Evolutionary conservation across 345 rosid genomes (phyloP).

Genomic region (Brassica carinata): DNA sequence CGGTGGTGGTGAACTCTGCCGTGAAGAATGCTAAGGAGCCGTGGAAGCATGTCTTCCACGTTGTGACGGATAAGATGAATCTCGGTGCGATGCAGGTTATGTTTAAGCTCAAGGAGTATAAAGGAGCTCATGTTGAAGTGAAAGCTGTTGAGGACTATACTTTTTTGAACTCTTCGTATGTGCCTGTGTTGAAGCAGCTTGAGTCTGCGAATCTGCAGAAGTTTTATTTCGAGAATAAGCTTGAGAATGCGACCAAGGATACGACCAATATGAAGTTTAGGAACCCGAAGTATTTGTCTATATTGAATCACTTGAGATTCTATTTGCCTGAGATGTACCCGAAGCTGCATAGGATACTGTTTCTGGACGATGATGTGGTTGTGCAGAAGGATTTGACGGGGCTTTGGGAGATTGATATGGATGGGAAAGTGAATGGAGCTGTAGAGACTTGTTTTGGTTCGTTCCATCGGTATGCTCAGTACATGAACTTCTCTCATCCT

Average conservation of each 20-base stretch:
- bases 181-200: conserved; percentile 84
- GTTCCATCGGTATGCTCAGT: conserved; percentile 93
- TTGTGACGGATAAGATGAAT: conserved; percentile 98
- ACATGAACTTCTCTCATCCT: conserved; percentile 98
- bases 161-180: conserved; percentile 91
- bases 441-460: conserved; percentile 98
- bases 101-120: conserved; percentile 89
- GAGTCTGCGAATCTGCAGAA: conserved; percentile 88
- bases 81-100: conserved; percentile 99
- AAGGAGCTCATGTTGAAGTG: conserved; percentile 91
- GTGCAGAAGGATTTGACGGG: conserved; percentile 97
- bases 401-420: conserved; percentile 95
- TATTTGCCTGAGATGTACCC: conserved; percentile 98
- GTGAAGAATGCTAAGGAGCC: conserved; percentile 96
- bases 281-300: conserved; percentile 93
- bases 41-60: conserved; percentile 90
- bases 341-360: conserved; percentile 78
- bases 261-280: conserved; percentile 95
- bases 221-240: conserved; percentile 93
- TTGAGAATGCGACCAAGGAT: conserved; percentile 91
- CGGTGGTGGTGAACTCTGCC: conserved; percentile 96
- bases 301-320: conserved; percentile 91
- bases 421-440: conserved; percentile 96
- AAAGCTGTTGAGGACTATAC: conserved; percentile 98
- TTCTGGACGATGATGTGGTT: conserved; percentile 92